phyloP scores from a whole-genome alignment of 192 early-diverging fungal genomes.

The Podila minutissima region DNA sequence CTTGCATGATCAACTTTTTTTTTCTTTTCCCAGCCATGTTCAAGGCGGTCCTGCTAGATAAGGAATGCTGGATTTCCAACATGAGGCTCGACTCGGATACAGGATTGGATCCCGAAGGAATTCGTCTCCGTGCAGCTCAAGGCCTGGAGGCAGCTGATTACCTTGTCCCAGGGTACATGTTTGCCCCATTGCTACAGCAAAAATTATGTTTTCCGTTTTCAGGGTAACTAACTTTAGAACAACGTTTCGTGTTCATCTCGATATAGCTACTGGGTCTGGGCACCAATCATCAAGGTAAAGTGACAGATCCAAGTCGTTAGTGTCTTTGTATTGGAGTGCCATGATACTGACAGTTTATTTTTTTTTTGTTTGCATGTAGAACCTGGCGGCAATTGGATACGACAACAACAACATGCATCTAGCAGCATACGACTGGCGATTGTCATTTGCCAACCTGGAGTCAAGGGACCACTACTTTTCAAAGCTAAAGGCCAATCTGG shows the following conservation, averaged over 20 bases:
- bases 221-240: background rate
- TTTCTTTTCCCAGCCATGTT: constrained; percentile 69
- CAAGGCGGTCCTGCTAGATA: constrained; percentile 84
- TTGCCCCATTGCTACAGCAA: background rate
- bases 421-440: constrained; percentile 91
- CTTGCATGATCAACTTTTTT: no score
- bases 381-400: constrained; percentile 85
- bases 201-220: constrained; percentile 1
- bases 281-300: constrained; percentile 51
- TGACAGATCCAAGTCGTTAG: constrained; percentile 71
- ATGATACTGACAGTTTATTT: background rate
- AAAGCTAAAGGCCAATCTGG: constrained; percentile 76
- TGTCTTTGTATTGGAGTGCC: constrained; percentile 24
- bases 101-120: constrained; percentile 85
- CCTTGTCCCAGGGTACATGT: constrained; percentile 78
- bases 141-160: constrained; percentile 92
- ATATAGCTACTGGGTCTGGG: constrained; percentile 88
- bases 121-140: constrained; percentile 87
- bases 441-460: constrained; percentile 82
- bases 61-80: constrained; percentile 86
- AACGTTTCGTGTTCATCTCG: background rate
- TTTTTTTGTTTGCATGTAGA: constrained; percentile 50
- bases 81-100: constrained; percentile 84
- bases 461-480: constrained; percentile 86
- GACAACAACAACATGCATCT: constrained; percentile 90